A percentile compares a stretch with the other conserved stretches of the same genome.
Evolutionary conservation across 768 basidiomycete genomes (phyloP).

Genomic region (Gelatoporia subvermispora): DNA sequence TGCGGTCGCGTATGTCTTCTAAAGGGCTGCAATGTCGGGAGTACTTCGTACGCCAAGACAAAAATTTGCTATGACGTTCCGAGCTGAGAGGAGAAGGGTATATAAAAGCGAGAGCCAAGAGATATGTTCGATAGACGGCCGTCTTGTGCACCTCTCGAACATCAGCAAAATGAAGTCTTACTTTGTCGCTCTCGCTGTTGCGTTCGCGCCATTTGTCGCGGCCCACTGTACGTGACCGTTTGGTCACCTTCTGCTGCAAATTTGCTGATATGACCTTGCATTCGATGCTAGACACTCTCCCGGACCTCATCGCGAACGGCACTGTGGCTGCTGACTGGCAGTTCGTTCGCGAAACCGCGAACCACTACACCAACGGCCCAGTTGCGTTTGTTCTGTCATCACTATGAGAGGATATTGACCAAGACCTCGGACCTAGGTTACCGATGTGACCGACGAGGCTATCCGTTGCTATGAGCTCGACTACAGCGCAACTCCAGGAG

Average conservation of each 20-base stretch:
- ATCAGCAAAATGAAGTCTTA: slow-evolving; percentile 15
- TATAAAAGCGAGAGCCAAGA: too few relatives aligned
- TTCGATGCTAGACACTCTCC: slow-evolving; percentile 26
- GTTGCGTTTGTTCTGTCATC: slow-evolving; percentile 21
- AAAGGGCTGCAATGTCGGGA: too few relatives aligned
- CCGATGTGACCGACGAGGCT: slow-evolving; percentile 23
- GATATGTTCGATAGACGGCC: too few relatives aligned
- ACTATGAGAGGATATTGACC: too few relatives aligned
- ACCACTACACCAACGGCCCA: slow-evolving; percentile 27
- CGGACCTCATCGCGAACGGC: slow-evolving; percentile 24
- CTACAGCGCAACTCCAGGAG: slow-evolving; percentile 16
- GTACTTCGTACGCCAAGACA: too few relatives aligned
- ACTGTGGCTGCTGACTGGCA: slow-evolving; percentile 22
- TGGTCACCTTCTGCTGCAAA: background rate
- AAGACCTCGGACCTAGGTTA: slow-evolving; percentile 14
- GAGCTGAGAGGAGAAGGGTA: too few relatives aligned
- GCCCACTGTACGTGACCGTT: slow-evolving; percentile 16
- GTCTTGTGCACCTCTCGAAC: too few relatives aligned
- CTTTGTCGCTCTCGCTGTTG: slow-evolving; percentile 13
- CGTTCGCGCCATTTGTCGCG: slow-evolving; percentile 12
- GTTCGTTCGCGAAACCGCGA: slow-evolving; percentile 27
- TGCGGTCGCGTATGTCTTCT: too few relatives aligned
- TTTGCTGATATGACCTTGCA: background rate
- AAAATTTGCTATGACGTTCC: too few relatives aligned
- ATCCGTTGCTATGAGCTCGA: slow-evolving; percentile 31